Percentiles rank a stretch among this genome's conserved stretches.
Evolutionary conservation across 768 basidiomycete genomes (phyloP).

Genomic region (Xerocomus potaroensis): DNA sequence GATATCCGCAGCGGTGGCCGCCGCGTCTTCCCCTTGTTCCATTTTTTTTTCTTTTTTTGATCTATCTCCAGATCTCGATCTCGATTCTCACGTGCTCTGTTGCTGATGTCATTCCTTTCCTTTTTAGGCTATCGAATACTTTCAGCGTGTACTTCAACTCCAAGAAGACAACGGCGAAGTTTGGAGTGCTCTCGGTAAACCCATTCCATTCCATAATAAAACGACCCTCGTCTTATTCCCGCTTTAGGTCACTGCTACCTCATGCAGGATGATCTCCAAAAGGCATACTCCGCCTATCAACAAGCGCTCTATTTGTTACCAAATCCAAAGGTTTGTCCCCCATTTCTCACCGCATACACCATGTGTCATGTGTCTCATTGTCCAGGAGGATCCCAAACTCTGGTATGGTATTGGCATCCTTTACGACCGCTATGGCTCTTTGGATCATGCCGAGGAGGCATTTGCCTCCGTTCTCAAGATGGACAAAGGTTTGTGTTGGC

Average conservation of each 20-base stretch:
- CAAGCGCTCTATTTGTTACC: slow-evolving; percentile 95
- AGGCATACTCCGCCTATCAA: slow-evolving; percentile 97
- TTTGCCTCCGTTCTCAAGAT: slow-evolving; percentile 94
- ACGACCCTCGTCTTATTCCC: slow-evolving; percentile 11
- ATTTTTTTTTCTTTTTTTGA: slow-evolving; percentile 10
- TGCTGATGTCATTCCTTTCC: slow-evolving; percentile 31
- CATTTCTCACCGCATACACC: not conserved
- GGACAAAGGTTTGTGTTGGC: slow-evolving; percentile 75
- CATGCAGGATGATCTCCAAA: slow-evolving; percentile 99
- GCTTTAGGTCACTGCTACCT: slow-evolving; percentile 88
- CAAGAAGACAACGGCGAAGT: slow-evolving; percentile 98
- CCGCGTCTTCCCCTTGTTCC: slow-evolving; percentile 18
- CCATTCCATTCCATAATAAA: slow-evolving; percentile 17
- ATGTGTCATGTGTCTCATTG: slow-evolving; percentile 5
- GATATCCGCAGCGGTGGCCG: slow-evolving; percentile 28
- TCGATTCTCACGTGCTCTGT: slow-evolving; percentile 27
- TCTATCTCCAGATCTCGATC: slow-evolving; percentile 24
- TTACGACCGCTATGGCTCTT: slow-evolving; percentile 96
- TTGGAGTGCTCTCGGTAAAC: slow-evolving; percentile 89
- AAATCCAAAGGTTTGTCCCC: slow-evolving; percentile 77
- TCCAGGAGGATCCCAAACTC: slow-evolving; percentile 89
- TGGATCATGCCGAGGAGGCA: slow-evolving; percentile 99
- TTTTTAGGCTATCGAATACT: slow-evolving; percentile 89
- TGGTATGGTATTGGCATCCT: slow-evolving; percentile 99
- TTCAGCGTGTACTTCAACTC: slow-evolving; percentile 84